Evolutionary conservation across 768 basidiomycete species (phyloP), one percentile per base, ranked within the genome.

Genomic region (Brasilioporus rufonigricans): DNA sequence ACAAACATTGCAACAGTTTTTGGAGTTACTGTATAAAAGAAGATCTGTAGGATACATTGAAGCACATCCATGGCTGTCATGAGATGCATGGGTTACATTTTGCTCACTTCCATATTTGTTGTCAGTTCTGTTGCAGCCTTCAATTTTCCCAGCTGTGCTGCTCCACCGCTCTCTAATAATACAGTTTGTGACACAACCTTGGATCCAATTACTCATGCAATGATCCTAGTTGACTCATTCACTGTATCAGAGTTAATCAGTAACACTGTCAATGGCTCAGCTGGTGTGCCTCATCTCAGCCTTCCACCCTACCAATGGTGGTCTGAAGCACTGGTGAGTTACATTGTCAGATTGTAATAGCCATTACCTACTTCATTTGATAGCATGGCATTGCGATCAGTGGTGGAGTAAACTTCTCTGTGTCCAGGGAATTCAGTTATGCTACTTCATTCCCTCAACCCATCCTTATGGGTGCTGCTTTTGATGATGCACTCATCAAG

Each of bases 381-480:
- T 27, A 82, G 81, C 83, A 85, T 43, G 83, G 83, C 27, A 77
- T 85, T 12, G 82, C 81, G 13, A 10, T 13, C 1, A 80, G 80
- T 61, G 81, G 78, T 13, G 82, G 82, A 24, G 79, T 81, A 3
- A 71, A 68, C 2, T 84, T 84, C 56, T 74, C 81, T 0, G 19
- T 70, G 0, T 67, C 76, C 1, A 82, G 81, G 27, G 66, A 79
- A 24, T 85, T 82, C 66, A 80, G 80, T 57, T 79, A 72, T 58
- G 82, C 83, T 2, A 83, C 82, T 1, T 82, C 81, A 3, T 83
- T 85, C 66, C 82, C 82, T 4, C 76, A 79, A 45, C 80, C 82
- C 1, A 82, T 85, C 49, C 59, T 77, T 14, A 71, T 84, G 65
- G 74, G 80, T 23, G 79, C 82, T 12, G 74, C 81, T 0, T 83